Evolutionary conservation across 2,329 filamentous ascomycete species (phyloP).

Genomic region (Verticillium zaregamsianum): DNA sequence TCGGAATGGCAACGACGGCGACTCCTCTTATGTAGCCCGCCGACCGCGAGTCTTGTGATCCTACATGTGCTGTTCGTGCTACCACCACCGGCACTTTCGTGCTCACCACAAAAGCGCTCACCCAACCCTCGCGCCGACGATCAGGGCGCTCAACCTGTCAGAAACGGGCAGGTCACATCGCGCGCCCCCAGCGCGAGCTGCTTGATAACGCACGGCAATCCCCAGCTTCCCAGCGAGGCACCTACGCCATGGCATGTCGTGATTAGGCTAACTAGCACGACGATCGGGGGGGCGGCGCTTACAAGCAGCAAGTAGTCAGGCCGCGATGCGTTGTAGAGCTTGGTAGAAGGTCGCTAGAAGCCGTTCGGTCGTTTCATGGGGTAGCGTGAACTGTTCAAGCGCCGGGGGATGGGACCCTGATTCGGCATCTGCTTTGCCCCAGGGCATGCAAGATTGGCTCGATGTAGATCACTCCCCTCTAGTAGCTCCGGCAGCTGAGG

Average conservation of each 20-base stretch:
- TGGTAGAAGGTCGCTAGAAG: neutral
- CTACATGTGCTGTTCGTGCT: neutral
- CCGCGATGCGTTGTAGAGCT: neutral
- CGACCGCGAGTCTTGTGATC: neutral
- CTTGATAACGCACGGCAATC: neutral
- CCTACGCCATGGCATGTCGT: neutral
- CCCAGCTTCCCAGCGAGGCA: neutral
- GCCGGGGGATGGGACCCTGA: slow-evolving; percentile 3
- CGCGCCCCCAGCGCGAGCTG: neutral
- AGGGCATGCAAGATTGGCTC: slow-evolving; percentile 1
- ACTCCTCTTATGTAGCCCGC: neutral
- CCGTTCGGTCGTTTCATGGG: neutral
- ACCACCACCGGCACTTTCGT: neutral
- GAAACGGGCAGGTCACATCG: slow-evolving; percentile 2
- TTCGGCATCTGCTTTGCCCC: slow-evolving; percentile 3
- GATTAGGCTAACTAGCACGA: neutral
- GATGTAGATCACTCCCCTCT: neutral
- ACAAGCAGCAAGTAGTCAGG: neutral
- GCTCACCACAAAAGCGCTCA: neutral
- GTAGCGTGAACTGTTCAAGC: neutral
- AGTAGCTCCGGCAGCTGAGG: slow-evolving; percentile 2
- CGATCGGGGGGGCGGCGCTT: neutral
- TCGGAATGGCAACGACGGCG: neutral
- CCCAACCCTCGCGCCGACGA: neutral
- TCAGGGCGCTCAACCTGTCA: neutral